Evolutionary conservation across 2,329 filamentous ascomycete species (phyloP), one percentile per base, ranked within the genome.

Genomic region (Fusarium piperis): DNA sequence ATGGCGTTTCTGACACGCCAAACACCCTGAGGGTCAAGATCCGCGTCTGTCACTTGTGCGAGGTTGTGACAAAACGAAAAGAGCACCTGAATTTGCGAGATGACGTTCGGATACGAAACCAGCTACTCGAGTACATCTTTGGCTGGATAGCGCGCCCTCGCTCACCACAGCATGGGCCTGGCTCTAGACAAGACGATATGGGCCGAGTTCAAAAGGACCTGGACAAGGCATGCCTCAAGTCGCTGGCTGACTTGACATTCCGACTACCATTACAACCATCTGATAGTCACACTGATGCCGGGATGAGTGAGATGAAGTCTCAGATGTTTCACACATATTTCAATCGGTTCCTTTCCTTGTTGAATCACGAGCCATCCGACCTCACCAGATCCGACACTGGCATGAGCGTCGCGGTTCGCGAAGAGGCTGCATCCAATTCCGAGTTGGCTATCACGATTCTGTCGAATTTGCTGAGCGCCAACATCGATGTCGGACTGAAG

Each of bases 311-410:
- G 78, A 84, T 91, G 59, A 92, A 92, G 76, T 91, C 89, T 1
- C 88, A 92, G 74, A 90, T 92, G 87, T 93, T 93, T 75, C 89
- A 91, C 68, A 89, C 87, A 8, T 93, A 93, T 77, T 92, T 93
- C 80, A 92, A 91, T 68, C 85, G 90, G 9, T 92, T 93, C 74
- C 82, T 93, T 20, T 91, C 89, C 1, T 81, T 93, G 6, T 82
- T 93, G 30, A 91, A 91, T 67, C 84, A 88, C 56, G 89, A 91
- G 61, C 79, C 85, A 0, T 74, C 81, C 9, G 88, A 90, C 39
- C 60, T 75, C 18, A 71, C 64, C 15, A 72, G 70, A 59, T 58
- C 72, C 18, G 78, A 81, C 23, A 69, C 76, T 15, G 67, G 68
- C 36, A 68, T 81, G 12, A 77, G 81, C n/a, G 74, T 82, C 5